phyloP scores from a whole-genome alignment of 2,329 filamentous ascomycete species.

The Rhinocladiella similis region DNA sequence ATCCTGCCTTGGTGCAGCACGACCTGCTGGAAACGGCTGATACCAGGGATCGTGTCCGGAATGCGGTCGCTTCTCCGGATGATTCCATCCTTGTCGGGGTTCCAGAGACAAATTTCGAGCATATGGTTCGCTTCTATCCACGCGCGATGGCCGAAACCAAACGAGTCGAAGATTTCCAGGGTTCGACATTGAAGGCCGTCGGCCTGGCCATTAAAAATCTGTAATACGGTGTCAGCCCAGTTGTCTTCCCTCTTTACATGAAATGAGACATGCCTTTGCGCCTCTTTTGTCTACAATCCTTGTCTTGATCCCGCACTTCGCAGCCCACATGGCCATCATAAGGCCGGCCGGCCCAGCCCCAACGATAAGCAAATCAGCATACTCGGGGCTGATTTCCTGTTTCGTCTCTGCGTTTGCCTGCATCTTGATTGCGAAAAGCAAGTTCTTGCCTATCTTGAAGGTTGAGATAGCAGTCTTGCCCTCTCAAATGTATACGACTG shows the following conservation, averaged over 20 bases:
- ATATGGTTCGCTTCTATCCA: slow-evolving; percentile 68
- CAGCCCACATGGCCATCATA: slow-evolving; percentile 51
- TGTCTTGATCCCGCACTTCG: slow-evolving; percentile 48
- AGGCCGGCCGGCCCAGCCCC: slow-evolving; percentile 52
- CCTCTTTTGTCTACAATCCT: slow-evolving; percentile 49
- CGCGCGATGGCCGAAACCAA: slow-evolving; percentile 63
- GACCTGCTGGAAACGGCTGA: slow-evolving; percentile 64
- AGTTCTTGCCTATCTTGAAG: too few relatives aligned
- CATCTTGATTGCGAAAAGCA: neutral
- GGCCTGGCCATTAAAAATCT: slow-evolving; percentile 40
- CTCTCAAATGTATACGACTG: too few relatives aligned
- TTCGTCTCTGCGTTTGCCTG: neutral
- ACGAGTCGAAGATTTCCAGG: slow-evolving; percentile 69
- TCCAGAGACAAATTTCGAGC: slow-evolving; percentile 62
- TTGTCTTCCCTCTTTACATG: too few relatives aligned
- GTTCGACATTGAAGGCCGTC: slow-evolving; percentile 64
- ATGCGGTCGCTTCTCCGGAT: slow-evolving; percentile 37
- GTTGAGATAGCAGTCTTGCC: too few relatives aligned
- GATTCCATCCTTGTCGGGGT: neutral
- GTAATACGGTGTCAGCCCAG: too few relatives aligned
- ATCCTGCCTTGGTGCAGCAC: slow-evolving; percentile 71
- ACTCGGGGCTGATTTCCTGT: neutral
- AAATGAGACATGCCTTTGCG: slow-evolving; percentile 18
- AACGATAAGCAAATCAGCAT: slow-evolving; percentile 41
- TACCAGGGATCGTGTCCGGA: slow-evolving; percentile 61